Conservation (phyloP, 2,329 filamentous ascomycete genomes). For the Diaporthe destruens region DNA sequence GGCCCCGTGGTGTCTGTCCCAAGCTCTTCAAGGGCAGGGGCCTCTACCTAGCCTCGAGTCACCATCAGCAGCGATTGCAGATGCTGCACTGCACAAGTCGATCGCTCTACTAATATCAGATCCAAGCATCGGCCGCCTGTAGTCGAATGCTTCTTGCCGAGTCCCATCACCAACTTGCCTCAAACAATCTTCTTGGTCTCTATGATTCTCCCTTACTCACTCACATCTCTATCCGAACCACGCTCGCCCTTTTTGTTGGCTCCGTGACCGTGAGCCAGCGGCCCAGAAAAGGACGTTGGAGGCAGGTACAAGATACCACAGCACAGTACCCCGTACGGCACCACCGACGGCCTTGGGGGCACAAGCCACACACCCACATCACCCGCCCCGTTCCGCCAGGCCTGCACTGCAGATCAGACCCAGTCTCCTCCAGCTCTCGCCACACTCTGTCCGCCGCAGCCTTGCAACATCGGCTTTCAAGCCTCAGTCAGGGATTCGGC, state of each 20-base stretch:
- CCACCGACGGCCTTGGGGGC: neutral
- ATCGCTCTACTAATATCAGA: constrained; percentile 33
- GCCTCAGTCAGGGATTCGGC: constrained; percentile 39
- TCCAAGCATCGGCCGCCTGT: constrained; percentile 23
- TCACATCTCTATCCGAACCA: neutral
- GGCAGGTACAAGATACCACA: no score
- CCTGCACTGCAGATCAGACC: constrained; percentile 22
- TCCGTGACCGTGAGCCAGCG: constrained; percentile 1
- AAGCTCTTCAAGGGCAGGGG: constrained; percentile 11
- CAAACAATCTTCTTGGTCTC: neutral
- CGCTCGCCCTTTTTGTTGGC: neutral
- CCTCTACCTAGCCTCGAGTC: neutral
- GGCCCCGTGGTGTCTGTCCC: neutral
- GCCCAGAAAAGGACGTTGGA: neutral
- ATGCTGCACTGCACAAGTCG: constrained; percentile 13
- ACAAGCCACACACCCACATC: constrained; percentile 16
- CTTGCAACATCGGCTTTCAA: constrained; percentile 29
- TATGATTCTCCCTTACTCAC: neutral
- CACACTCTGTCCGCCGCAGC: constrained; percentile 35
- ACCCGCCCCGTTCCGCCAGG: constrained; percentile 19
- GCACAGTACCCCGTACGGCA: no score
- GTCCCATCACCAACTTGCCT: neutral
- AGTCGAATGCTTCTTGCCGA: constrained; percentile 5
- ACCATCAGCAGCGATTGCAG: constrained; percentile 13
- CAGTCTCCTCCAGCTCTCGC: constrained; percentile 35